Evolutionary conservation across 768 basidiomycete species (phyloP).

Genomic region (Rhizopogon salebrosus): DNA sequence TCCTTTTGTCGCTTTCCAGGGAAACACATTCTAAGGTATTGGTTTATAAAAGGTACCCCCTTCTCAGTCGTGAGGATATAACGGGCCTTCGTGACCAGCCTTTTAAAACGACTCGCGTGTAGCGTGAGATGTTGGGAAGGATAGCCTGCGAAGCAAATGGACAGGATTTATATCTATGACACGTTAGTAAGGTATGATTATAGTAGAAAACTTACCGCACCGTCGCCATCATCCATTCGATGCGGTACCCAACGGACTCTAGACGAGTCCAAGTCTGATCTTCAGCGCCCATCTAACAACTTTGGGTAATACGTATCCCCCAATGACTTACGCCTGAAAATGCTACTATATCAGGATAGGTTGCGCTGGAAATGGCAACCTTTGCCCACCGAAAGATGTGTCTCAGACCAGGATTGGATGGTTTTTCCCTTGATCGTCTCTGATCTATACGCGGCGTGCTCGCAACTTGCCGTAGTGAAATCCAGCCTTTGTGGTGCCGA

Average conservation of each 20-base stretch:
- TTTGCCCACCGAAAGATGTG: not conserved
- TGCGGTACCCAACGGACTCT: not conserved
- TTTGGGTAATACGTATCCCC: too few relatives aligned
- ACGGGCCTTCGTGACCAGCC: not conserved
- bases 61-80: conserved; percentile 9
- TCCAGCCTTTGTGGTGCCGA: too few relatives aligned
- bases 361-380: not conserved
- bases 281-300: not conserved
- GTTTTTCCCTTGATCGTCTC: too few relatives aligned
- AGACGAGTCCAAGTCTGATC: not conserved
- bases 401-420: not conserved
- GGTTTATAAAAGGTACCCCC: not conserved
- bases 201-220: not conserved
- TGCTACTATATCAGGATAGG: not conserved
- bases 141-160: conserved; percentile 9
- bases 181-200: conserved; percentile 2
- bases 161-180: not conserved
- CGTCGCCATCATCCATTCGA: conserved; percentile 1
- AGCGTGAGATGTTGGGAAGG: conserved; percentile 20
- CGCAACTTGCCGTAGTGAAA: too few relatives aligned
- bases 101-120: conserved; percentile 5
- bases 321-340: not conserved
- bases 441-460: not conserved
- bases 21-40: conserved; percentile 30
- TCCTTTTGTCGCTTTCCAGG: conserved; percentile 32